Base-by-base conservation (phyloP, 768 basidiomycete species). In the Russula earlei region DNA sequence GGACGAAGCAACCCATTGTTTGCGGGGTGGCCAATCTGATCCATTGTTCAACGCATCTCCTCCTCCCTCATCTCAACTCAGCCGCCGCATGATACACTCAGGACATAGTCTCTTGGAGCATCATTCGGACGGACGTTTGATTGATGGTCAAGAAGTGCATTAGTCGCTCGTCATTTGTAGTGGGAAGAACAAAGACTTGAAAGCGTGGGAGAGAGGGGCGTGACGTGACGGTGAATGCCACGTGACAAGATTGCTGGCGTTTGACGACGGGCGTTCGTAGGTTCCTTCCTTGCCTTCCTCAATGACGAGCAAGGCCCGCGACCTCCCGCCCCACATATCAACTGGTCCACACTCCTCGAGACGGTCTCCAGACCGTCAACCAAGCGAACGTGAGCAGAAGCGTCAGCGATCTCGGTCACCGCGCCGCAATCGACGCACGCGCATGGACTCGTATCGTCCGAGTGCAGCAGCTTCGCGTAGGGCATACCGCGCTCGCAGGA, bases 371-470 rank as follows among this genome's bases (percentile, higher is more conserved):
- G 57, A 49, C 15, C 51, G 24, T 17, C 40, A 58, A 25, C 22
- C 14, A 41, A 38, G 27, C 14, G 57, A 58, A 15, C 57, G 57
- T 24, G 57, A 54, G 34, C 47, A 41, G 10, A 54, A 49, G 20
- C 57, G 47, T 15, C 52, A 58, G 2, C 52, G 57, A 3, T 58
- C 57, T 37, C 57, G 46, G 6, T 58, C 57, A 2, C 57, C 57
- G 11, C 47, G 57, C 12, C 57, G 57, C n/a, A 57, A 42, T 36
- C 57, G 57, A 22, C 57, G 57, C 9, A 49, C 57, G 3, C 57
- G 57, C 36, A 58, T 58, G 57, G 57, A 58, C 36, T 58, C 57
- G 22, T 58, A 58, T 54, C 57, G 57, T 17, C 57, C 57, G 1
- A 58, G 25, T 43, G 41, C 57, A 19, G 57, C 57, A 4, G 57